A percentile compares a stretch with the other conserved stretches of the same genome.
Evolutionary conservation across 257 asterid species (phyloP).

Genomic region (Solanum verrucosum): DNA sequence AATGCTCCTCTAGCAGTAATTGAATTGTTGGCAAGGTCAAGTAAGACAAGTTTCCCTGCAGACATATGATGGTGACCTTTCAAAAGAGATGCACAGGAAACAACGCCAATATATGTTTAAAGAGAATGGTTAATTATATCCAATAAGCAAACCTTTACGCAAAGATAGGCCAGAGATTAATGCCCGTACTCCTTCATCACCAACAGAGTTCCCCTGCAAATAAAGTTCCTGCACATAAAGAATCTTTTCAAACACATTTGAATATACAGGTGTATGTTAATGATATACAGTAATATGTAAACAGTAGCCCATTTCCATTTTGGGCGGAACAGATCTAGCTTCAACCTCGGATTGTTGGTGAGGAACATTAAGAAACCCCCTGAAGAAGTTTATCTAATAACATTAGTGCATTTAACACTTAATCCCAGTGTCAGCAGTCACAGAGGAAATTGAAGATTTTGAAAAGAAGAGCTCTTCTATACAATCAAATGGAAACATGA

Average conservation of each 20-base stretch:
- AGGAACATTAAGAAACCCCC: not conserved
- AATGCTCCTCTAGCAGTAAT: constrained; percentile 66
- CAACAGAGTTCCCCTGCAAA: constrained; percentile 86
- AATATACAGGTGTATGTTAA: not conserved
- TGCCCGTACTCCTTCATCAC: constrained; percentile 91
- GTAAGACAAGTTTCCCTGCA: constrained; percentile 62
- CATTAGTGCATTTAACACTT: not conserved
- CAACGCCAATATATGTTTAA: not conserved
- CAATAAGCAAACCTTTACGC: constrained; percentile 47
- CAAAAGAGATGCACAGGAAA: not conserved
- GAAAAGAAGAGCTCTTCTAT: not conserved
- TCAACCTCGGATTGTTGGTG: not conserved
- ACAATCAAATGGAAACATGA: not conserved
- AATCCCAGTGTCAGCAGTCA: not conserved
- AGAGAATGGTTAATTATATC: not conserved
- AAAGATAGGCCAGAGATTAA: constrained; percentile 69
- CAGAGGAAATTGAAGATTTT: not conserved
- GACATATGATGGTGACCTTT: constrained; percentile 3
- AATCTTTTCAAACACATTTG: not conserved
- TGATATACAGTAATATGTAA: not conserved
- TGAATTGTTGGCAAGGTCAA: constrained; percentile 87
- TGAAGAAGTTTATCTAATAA: not conserved
- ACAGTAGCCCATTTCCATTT: not conserved
- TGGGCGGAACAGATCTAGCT: not conserved
- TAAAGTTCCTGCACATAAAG: constrained; percentile 57